Conservation (phyloP, 441 rosid species). For the Melastoma candidum region DNA sequence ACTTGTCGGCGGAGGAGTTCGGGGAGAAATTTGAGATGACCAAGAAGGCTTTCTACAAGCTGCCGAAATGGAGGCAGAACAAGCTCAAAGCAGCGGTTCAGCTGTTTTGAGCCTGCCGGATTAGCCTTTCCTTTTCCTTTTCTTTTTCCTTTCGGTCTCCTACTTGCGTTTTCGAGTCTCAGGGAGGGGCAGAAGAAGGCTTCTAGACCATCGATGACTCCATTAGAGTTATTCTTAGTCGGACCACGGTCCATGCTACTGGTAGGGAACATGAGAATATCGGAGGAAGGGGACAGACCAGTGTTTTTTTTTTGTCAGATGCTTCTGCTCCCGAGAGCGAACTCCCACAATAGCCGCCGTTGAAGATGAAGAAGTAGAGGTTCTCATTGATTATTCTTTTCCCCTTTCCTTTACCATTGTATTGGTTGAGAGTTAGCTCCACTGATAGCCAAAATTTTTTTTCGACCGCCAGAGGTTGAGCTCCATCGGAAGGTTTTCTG, state of each 20-base stretch:
- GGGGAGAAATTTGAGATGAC: constrained; percentile 90
- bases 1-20: constrained; percentile 68
- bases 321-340: constrained; percentile 52
- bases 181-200: constrained; percentile 28
- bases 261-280: constrained; percentile 24
- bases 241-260: constrained; percentile 16
- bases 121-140: constrained; percentile 7
- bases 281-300: constrained; percentile 52
- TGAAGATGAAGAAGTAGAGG: not conserved
- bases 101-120: constrained; percentile 46
- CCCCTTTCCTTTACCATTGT: too few relatives aligned
- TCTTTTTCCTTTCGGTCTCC: constrained; percentile 2
- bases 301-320: constrained; percentile 59
- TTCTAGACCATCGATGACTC: constrained; percentile 16
- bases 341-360: too few relatives aligned
- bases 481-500: too few relatives aligned
- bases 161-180: constrained; percentile 6
- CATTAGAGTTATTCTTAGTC: constrained; percentile 7
- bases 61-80: constrained; percentile 99
- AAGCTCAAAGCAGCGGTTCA: constrained; percentile 82
- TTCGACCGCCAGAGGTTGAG: too few relatives aligned
- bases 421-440: too few relatives aligned
- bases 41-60: constrained; percentile 65
- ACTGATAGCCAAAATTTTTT: too few relatives aligned
- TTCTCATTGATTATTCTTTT: not conserved